Base-by-base conservation (phyloP, 2,329 filamentous ascomycete genomes). In the Emericellopsis cladophorae region DNA sequence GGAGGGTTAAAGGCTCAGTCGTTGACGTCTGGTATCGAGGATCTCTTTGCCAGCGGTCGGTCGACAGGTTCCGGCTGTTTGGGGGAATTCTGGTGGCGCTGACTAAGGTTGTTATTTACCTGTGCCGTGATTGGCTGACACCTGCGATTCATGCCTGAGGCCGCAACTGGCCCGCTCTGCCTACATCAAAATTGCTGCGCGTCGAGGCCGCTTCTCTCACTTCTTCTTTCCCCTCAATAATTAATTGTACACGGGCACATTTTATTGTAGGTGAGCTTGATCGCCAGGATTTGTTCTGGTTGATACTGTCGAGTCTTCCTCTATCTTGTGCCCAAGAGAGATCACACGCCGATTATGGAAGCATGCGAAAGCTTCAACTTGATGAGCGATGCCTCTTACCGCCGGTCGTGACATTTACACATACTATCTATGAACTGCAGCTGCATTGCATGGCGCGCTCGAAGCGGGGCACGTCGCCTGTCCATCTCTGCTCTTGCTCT, bases 381-480 rank as follows among this genome's bases (percentile, higher is more conserved):
- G 70, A 52, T 75, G 75, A 76, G 63, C 70, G 65, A 51, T 71
- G 72, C 71, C 72, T 79, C 77, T 81, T 81, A 82, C 78, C 77
- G 78, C 73, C 77, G 76, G 76, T 76, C 70, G 77, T 79, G 66
- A 81, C 77, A 81, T 76, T 49, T 44, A 32, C 31, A 14, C n/a
- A 9, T 35, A 7, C 32, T 15, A 12, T 15, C 45, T 67, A 94
- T 21, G 90, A 95, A 57, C 87, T 95, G 62, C 92, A 98, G 57
- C 86, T 94, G 59, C 92, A 96, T 66, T 95, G 90, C 75, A 95
- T 79, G 29, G 84, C 84, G 49, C 86, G 75, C 60, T 80, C 78
- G 36, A 70, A 70, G 55, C 74, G 78, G 1, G 90, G 90, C 41
- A 94, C 86, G 61, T 95, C 88, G 2, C 84, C 82, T 50, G 81